Evolutionary conservation across 345 rosid species (phyloP), one percentile per base, ranked within the genome.

Genomic region (Corchorus olitorius): DNA sequence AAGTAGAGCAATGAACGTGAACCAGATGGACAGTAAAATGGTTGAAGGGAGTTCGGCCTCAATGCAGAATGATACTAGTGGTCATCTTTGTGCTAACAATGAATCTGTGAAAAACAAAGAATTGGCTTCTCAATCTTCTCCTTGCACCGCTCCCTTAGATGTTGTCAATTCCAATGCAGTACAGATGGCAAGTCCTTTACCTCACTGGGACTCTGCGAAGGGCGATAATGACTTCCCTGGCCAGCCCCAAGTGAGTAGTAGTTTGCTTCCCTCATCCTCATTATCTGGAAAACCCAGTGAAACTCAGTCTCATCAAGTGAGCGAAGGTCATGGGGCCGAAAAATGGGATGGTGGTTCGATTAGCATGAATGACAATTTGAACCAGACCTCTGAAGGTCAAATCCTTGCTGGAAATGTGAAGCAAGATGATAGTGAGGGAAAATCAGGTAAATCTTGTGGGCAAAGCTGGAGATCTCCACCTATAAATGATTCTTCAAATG

Each of bases 81-180:
- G 74, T 54, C 77, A 60, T 72, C 72, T 68, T 52, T 52, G 70
- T 72, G 83, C 76, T 48, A 65, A 73, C 37, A 59, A 75, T 76
- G 83, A 84, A 76, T 67, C 75, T 81, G 73, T 45, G 27, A 84
- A 64, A 54, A 79, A 78, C 70, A 80, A 76, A 53, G 87, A 69
- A 72, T 70, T 78, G 66, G 84, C 77, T 81, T 81, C 85, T 62
- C 81, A 80, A 71, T 83, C 89, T 50, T 80, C 88, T 68, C 65
- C 81, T 70, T 69, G 79, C 74, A 71, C 84, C 61, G 22, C 82
- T 37, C 61, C 77, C 78, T 81, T 50, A 43, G 87, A 75, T 83
- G 73, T 43, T 66, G 76, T 74, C 66, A 80, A 79, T 79, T 72
- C 77, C 59, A 81, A 72, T 73, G 82, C 80, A 77, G 82, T 63